phyloP scores from a whole-genome alignment of 441 rosid species.

The Mallotus repandus region DNA sequence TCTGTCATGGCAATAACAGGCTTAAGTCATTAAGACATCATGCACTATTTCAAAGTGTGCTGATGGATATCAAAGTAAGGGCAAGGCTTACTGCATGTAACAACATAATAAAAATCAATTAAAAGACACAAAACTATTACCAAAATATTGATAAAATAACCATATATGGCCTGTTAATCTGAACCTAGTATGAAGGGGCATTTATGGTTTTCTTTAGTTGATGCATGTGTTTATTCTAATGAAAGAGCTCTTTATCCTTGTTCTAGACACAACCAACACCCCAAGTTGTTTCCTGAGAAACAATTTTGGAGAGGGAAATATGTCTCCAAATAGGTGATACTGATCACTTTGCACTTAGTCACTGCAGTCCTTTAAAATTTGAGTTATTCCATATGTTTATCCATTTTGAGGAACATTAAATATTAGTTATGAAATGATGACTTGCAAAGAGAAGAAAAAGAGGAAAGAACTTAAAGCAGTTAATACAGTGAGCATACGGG shows the following conservation, averaged over 20 bases:
- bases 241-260: not conserved
- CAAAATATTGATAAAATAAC: not conserved
- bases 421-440: not conserved
- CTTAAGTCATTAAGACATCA: not conserved
- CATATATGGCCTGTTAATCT: not conserved
- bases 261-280: not conserved
- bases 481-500: slow-evolving; percentile 62
- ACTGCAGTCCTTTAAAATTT: not conserved
- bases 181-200: not conserved
- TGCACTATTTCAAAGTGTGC: not conserved
- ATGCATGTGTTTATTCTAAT: not conserved
- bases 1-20: slow-evolving; percentile 47
- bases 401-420: not conserved
- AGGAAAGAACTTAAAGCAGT: slow-evolving; percentile 3
- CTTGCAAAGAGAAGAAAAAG: not conserved
- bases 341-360: not conserved
- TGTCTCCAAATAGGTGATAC: not conserved
- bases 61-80: not conserved
- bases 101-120: not conserved
- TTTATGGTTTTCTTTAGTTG: not conserved
- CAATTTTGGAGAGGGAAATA: not conserved
- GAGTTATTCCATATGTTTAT: not conserved
- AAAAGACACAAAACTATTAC: not conserved
- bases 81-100: not conserved
- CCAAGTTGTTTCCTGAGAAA: not conserved